Conservation (phyloP, 108 stramenopile species). For the Conticribra weissflogii region DNA sequence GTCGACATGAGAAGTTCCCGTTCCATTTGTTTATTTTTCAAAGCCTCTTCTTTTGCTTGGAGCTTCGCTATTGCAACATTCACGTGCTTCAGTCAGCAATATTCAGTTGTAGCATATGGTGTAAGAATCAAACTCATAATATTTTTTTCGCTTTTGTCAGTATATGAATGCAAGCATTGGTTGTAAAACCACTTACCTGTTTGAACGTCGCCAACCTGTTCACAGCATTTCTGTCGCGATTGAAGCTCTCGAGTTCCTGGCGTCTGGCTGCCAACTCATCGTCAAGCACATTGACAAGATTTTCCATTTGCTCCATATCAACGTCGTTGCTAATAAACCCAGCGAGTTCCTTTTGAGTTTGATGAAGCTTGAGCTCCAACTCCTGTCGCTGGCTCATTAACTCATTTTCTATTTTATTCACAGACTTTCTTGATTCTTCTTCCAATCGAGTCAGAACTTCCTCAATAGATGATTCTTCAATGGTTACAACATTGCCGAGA, state of each 20-base stretch:
- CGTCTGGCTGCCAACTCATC: constrained; percentile 47
- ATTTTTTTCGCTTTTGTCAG: not conserved
- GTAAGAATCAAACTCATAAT: not conserved
- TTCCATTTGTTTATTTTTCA: constrained; percentile 11
- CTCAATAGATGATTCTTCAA: constrained; percentile 4
- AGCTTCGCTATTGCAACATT: constrained; percentile 19
- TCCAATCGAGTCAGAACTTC: constrained; percentile 6
- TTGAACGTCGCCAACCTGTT: constrained; percentile 11
- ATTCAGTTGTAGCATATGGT: not conserved
- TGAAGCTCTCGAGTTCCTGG: constrained; percentile 41
- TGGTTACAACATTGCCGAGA: not conserved
- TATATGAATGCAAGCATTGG: no score
- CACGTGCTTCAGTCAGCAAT: constrained; percentile 13
- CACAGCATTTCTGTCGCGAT: not conserved
- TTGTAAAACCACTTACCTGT: constrained; percentile 2
- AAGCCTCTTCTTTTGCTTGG: constrained; percentile 8
- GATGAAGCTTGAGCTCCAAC: constrained; percentile 14
- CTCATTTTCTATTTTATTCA: constrained; percentile 4
- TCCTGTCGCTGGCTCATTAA: constrained; percentile 6
- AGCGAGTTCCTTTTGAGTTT: constrained; percentile 1
- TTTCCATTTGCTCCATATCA: constrained; percentile 14
- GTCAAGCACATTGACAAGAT: constrained; percentile 37
- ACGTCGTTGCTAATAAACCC: not conserved
- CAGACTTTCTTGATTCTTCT: constrained; percentile 5
- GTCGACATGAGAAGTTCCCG: constrained; percentile 15